phyloP scores from a whole-genome alignment of 1,284 basidiomycete genomes.

The Coriolopsis trogii region DNA sequence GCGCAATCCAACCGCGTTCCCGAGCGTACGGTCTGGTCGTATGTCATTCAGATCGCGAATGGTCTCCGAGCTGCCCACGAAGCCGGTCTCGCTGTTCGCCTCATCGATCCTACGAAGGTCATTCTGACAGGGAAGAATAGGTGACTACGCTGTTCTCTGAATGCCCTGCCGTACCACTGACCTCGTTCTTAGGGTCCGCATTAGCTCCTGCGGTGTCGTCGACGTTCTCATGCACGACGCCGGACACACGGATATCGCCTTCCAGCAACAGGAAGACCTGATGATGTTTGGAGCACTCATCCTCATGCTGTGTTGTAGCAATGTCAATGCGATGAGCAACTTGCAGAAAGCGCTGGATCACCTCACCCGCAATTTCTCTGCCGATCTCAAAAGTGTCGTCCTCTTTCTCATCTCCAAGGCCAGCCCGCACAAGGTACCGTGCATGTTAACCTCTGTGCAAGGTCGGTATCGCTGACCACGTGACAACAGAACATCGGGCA shows the following conservation, averaged over 20 bases:
- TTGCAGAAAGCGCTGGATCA: slow-evolving; percentile 80
- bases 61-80: slow-evolving; percentile 89
- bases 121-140: slow-evolving; percentile 90
- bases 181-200: slow-evolving; percentile 54
- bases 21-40: slow-evolving; percentile 93
- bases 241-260: slow-evolving; percentile 57
- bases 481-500: slow-evolving; percentile 71
- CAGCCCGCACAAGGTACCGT: slow-evolving; percentile 58
- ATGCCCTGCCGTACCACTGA: slow-evolving; percentile 1
- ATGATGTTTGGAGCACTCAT: slow-evolving; percentile 86
- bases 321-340: slow-evolving; percentile 60
- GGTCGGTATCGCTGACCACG: slow-evolving; percentile 7
- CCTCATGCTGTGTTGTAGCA: slow-evolving; percentile 79
- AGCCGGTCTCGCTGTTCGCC: slow-evolving; percentile 79
- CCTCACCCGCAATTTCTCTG: slow-evolving; percentile 76
- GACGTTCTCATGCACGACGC: slow-evolving; percentile 84
- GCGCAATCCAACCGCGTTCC: slow-evolving; percentile 49
- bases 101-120: slow-evolving; percentile 88
- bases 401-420: slow-evolving; percentile 80
- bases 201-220: slow-evolving; percentile 82
- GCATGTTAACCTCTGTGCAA: neutral
- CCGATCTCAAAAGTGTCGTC: slow-evolving; percentile 82
- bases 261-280: slow-evolving; percentile 88
- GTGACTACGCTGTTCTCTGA: slow-evolving; percentile 40
- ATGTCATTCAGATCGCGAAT: slow-evolving; percentile 88